phyloP scores from a whole-genome alignment of 1,139 yeast species.

The Trichomonascaceae sp. region DNA sequence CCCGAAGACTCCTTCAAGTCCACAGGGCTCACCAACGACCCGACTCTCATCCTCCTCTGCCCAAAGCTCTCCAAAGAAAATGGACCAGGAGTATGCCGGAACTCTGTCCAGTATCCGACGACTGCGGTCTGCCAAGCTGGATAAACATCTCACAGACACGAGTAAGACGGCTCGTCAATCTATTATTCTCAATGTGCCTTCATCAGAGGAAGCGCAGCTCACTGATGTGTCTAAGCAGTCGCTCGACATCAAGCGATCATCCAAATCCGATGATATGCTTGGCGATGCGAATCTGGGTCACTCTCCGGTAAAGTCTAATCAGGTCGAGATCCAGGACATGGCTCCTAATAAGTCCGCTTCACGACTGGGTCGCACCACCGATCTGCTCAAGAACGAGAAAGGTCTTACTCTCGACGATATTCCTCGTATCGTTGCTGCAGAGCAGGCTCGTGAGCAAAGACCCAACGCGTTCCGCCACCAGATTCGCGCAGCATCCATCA shows the following conservation, averaged over 20 bases:
- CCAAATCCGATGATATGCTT: slow-evolving; percentile 8
- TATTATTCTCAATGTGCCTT: slow-evolving; percentile 33
- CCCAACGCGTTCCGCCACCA: slow-evolving; percentile 77
- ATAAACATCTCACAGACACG: slow-evolving; percentile 47
- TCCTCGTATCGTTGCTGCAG: slow-evolving; percentile 93
- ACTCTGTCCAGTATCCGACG: slow-evolving; percentile 70
- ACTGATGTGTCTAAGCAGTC: not conserved
- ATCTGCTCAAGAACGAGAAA: slow-evolving; percentile 63
- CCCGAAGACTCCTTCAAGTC: slow-evolving; percentile 2
- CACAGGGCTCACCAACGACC: not conserved
- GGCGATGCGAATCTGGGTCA: slow-evolving; percentile 1
- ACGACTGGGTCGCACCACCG: slow-evolving; percentile 42
- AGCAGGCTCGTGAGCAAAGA: slow-evolving; percentile 85
- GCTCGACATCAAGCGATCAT: slow-evolving; percentile 1
- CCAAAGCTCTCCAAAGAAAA: slow-evolving; percentile 7
- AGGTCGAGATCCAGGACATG: slow-evolving; percentile 33
- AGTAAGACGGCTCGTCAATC: slow-evolving; percentile 49
- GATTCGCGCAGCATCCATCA: slow-evolving; percentile 14
- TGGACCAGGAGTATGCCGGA: slow-evolving; percentile 43
- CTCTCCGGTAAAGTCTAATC: slow-evolving; percentile 14
- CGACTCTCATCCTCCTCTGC: slow-evolving; percentile 6
- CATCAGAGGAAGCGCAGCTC: slow-evolving; percentile 15
- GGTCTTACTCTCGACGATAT: slow-evolving; percentile 89
- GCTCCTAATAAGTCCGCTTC: too few species aligned
- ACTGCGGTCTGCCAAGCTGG: slow-evolving; percentile 61